Evolutionary conservation across 257 asterid genomes (phyloP), one percentile per base, ranked within the genome.

Genomic region (Vinca minor): DNA sequence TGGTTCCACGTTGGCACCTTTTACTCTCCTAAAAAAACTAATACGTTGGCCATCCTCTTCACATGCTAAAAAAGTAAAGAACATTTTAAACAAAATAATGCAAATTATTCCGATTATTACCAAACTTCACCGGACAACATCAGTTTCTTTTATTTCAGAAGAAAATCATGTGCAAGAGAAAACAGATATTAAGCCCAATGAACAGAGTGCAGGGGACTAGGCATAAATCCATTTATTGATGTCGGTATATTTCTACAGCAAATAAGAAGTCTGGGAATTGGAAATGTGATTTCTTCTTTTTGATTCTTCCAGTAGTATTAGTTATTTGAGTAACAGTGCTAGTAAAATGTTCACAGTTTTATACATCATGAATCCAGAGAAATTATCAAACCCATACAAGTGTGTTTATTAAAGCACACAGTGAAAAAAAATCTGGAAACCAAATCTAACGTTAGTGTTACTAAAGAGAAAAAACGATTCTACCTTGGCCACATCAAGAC

Each of bases 401-500:
- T 34, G 13, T 29, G 18, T 31, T 28, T 5, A 12, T 26, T 1
- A 5, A 55, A 14, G 49, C 49, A 61, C 32, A 39, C 58, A 67
- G 14, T 9, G 50, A 34, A 56, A 36, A 56, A 35, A 9, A 42
- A 4, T 10, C 23, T 61, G 26, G 8, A 23, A 57, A 63, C 54
- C 4, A 56, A 69, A 54, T 31, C 26, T 5, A 44, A 35, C 0
- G 17, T 4, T 1, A 5, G 29, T 4, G 12, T 38, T 23, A 42
- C 12, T 20, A 50, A 50, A 49, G 60, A 68, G 62, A 29, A 59
- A 32, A 26, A 14, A 60, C 1, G 59, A 28, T 38, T 58, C 36
- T 71, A 89, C 99, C 97, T 93, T 87, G 39, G 97, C 94, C 74
- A 83, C 78, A 77, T 93, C 99, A 78, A 84, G 88, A 80, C 76